Evolutionary conservation across 164 flowering plant genomes (phyloP).

Genomic region (Euptelea pleiosperma): DNA sequence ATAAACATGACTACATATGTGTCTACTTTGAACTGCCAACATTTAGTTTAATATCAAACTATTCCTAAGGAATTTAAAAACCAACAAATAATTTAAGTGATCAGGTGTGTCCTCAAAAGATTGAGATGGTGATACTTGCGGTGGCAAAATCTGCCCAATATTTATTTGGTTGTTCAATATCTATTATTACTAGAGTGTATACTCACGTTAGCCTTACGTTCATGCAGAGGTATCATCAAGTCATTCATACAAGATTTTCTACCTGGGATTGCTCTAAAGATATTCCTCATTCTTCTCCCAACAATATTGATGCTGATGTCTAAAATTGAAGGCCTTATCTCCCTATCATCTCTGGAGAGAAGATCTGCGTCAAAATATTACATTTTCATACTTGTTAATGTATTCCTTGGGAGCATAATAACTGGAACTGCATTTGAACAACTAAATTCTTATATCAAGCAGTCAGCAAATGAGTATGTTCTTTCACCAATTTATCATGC

Average conservation of each 20-base stretch:
- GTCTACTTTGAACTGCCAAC: no score
- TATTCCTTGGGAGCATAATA: constrained; percentile 85
- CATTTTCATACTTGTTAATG: constrained; percentile 67
- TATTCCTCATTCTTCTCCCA: constrained; percentile 76
- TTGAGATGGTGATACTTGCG: no score
- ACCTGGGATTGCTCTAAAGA: constrained; percentile 84
- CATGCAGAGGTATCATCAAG: constrained; percentile 60
- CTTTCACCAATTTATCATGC: constrained; percentile 1
- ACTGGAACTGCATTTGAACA: constrained; percentile 87
- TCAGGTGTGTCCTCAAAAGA: no score
- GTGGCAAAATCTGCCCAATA: background rate
- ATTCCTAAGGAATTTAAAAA: no score
- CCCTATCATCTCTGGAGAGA: constrained; percentile 67
- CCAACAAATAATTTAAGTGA: no score
- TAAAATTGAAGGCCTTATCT: constrained; percentile 71
- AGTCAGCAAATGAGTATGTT: constrained; percentile 82
- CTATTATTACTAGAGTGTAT: background rate
- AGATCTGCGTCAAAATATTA: constrained; percentile 77
- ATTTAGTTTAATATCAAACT: no score
- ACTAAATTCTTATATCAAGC: constrained; percentile 54
- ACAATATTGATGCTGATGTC: constrained; percentile 84
- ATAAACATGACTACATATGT: no score
- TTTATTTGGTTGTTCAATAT: background rate
- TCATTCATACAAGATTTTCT: constrained; percentile 82
- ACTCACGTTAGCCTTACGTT: background rate